phyloP scores from a whole-genome alignment of 805 yeast genomes.

The Kodamaea kaohsiungensis region DNA sequence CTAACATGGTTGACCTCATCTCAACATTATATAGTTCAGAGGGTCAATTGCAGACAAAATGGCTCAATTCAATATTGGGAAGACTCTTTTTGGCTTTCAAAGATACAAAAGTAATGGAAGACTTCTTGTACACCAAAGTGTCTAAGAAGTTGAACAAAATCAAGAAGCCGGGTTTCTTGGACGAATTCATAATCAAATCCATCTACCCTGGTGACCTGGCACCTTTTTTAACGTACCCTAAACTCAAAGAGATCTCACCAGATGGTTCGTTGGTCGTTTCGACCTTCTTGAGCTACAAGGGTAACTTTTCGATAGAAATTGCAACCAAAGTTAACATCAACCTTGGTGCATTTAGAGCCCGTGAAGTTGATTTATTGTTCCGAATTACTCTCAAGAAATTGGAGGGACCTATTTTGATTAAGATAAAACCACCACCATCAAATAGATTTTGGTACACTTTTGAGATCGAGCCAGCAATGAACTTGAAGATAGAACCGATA shows the following conservation, averaged over 20 bases:
- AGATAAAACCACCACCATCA: constrained; percentile 88
- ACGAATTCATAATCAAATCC: constrained; percentile 72
- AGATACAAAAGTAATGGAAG: constrained; percentile 65
- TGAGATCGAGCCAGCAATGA: constrained; percentile 73
- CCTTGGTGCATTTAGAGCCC: constrained; percentile 71
- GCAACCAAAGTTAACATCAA: constrained; percentile 79
- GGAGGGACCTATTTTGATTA: constrained; percentile 70
- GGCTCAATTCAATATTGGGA: constrained; percentile 90
- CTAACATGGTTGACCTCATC: constrained; percentile 70
- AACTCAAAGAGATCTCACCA: constrained; percentile 66
- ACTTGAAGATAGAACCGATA: constrained; percentile 82
- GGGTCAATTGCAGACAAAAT: constrained; percentile 78
- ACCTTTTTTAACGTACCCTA: constrained; percentile 77
- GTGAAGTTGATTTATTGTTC: constrained; percentile 74
- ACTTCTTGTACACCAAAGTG: constrained; percentile 57
- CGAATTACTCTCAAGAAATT: constrained; percentile 66
- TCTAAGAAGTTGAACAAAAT: constrained; percentile 74
- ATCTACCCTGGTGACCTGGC: constrained; percentile 78
- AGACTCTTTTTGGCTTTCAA: constrained; percentile 77
- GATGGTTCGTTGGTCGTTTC: constrained; percentile 74
- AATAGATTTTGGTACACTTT: constrained; percentile 90
- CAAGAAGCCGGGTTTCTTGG: constrained; percentile 84
- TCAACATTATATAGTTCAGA: constrained; percentile 80
- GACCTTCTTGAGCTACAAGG: constrained; percentile 66
- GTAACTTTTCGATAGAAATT: constrained; percentile 72